A percentile compares a stretch with the other conserved stretches of the same genome.
Conservation (phyloP, 2,329 filamentous ascomycete genomes). For the Clarireedia sp. region DNA sequence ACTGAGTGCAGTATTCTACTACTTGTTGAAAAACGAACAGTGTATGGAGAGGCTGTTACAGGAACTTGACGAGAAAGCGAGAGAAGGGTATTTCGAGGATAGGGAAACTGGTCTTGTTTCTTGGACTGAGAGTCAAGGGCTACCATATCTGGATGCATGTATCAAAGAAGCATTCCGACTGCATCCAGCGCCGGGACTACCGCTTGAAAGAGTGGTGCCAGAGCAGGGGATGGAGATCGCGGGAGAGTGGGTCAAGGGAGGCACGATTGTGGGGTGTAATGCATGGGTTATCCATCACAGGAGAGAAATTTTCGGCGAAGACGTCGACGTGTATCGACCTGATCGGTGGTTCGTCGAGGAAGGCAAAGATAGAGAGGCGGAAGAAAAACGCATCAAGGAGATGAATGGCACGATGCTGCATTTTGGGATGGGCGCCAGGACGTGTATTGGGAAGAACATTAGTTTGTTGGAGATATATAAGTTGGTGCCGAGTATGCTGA, state of each 20-base stretch:
- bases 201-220: slow-evolving; percentile 67
- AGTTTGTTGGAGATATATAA: slow-evolving; percentile 57
- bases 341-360: slow-evolving; percentile 55
- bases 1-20: slow-evolving; percentile 65
- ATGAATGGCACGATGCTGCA: slow-evolving; percentile 67
- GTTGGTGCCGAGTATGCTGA: slow-evolving; percentile 51
- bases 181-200: slow-evolving; percentile 65
- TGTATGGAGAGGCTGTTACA: slow-evolving; percentile 47
- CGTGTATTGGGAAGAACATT: slow-evolving; percentile 63
- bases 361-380: slow-evolving; percentile 29
- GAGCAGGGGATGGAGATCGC: slow-evolving; percentile 54
- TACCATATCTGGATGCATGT: slow-evolving; percentile 70
- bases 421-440: slow-evolving; percentile 63
- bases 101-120: slow-evolving; percentile 53
- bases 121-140: slow-evolving; percentile 59
- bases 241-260: slow-evolving; percentile 54
- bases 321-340: slow-evolving; percentile 58
- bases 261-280: slow-evolving; percentile 67
- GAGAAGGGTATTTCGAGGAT: slow-evolving; percentile 43
- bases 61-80: slow-evolving; percentile 55
- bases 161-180: slow-evolving; percentile 72
- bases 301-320: slow-evolving; percentile 57
- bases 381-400: slow-evolving; percentile 49
- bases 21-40: slow-evolving; percentile 55
- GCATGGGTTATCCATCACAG: slow-evolving; percentile 68